Evolutionary conservation across 495 filamentous ascomycete genomes (phyloP).

Genomic region (Podospora pseudoanserina): DNA sequence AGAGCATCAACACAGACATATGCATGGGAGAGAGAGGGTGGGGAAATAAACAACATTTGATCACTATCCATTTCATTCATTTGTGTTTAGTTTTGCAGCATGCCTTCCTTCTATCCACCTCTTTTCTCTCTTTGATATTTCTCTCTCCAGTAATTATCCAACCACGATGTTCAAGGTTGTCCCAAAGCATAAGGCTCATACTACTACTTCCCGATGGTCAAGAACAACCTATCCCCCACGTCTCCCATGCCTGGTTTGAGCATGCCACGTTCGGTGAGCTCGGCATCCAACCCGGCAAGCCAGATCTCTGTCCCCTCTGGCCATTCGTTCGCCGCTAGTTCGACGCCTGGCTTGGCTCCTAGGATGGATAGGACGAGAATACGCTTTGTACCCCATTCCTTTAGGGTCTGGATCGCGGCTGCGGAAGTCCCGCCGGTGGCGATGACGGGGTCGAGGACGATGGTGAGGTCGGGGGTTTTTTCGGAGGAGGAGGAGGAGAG

Average conservation of each 20-base stretch:
- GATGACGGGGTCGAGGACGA: conserved; percentile 89
- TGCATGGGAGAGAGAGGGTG: background rate
- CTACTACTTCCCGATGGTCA: conserved; percentile 82
- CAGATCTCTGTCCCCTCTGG: conserved; percentile 73
- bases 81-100: background rate
- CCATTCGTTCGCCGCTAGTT: conserved; percentile 68
- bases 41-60: background rate
- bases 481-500: conserved; percentile 25
- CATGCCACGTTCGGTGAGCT: conserved; percentile 75
- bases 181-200: background rate
- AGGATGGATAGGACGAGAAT: conserved; percentile 78
- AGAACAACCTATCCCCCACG: conserved; percentile 87
- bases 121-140: background rate
- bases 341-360: conserved; percentile 63
- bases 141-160: background rate
- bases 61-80: background rate
- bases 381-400: conserved; percentile 82
- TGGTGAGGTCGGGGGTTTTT: conserved; percentile 57
- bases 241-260: conserved; percentile 87
- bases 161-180: background rate
- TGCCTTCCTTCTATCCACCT: background rate
- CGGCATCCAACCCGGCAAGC: conserved; percentile 73
- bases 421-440: conserved; percentile 87
- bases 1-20: background rate
- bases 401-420: conserved; percentile 83